A percentile compares a stretch with the other conserved stretches of the same genome.
phyloP scores from a whole-genome alignment of 768 basidiomycete genomes.

The Podaxis carcinomalis region DNA sequence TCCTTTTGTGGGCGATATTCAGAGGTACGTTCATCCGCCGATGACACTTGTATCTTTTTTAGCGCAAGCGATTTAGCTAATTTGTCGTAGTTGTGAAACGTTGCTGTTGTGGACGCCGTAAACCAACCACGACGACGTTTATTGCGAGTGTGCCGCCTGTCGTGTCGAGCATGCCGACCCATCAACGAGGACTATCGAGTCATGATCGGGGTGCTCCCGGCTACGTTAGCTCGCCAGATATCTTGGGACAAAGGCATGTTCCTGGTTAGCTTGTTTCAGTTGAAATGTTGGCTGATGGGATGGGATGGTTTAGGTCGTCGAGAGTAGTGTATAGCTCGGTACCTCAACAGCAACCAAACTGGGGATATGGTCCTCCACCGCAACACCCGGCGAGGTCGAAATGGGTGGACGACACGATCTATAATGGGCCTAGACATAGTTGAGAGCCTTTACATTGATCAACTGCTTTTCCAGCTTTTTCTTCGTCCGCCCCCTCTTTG shows the following conservation, averaged over 20 bases:
- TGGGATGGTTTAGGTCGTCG: neutral
- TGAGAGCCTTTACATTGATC: neutral
- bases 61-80: slow-evolving; percentile 7
- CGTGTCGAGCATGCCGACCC: slow-evolving; percentile 15
- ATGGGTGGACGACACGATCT: slow-evolving; percentile 44
- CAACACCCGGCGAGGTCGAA: slow-evolving; percentile 14
- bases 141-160: slow-evolving; percentile 14
- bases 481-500: neutral
- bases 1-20: slow-evolving; percentile 49
- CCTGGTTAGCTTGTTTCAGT: slow-evolving; percentile 22
- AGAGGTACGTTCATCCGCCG: slow-evolving; percentile 29
- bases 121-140: slow-evolving; percentile 15
- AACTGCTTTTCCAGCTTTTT: neutral
- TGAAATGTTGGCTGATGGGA: slow-evolving; percentile 13
- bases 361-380: neutral
- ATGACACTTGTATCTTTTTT: neutral
- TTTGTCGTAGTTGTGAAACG: slow-evolving; percentile 27
- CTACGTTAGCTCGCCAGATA: slow-evolving; percentile 7
- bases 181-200: slow-evolving; percentile 22
- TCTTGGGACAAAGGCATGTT: slow-evolving; percentile 9
- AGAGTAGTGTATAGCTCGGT: slow-evolving; percentile 1
- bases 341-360: neutral
- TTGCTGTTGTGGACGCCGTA: slow-evolving; percentile 26
- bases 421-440: slow-evolving; percentile 29
- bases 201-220: slow-evolving; percentile 16